Conservation (phyloP, 371 early-diverging fungal genomes). For the Syncephalastrum contaminatum region DNA sequence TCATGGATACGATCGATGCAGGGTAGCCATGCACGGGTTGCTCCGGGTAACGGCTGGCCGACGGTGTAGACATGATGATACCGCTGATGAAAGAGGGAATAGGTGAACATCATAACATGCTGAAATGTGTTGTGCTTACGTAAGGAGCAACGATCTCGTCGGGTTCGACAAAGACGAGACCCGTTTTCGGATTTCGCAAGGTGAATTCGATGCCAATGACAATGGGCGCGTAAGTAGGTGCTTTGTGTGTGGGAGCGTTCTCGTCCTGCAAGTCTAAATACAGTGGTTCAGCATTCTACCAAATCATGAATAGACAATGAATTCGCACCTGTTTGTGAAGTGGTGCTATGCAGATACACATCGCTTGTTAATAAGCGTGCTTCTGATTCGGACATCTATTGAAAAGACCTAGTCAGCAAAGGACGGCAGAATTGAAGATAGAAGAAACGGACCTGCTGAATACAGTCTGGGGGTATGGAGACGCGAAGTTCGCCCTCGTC, state of each 20-base stretch:
- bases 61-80: conserved; percentile 76
- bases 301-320: background rate
- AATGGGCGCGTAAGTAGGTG: conserved; percentile 40
- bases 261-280: conserved; percentile 18
- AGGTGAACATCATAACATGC: background rate
- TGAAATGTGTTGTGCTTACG: conserved; percentile 28
- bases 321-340: conserved; percentile 6
- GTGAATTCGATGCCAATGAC: conserved; percentile 53
- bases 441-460: conserved; percentile 29
- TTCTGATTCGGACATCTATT: conserved; percentile 27
- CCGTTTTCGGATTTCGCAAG: conserved; percentile 51
- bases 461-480: conserved; percentile 53
- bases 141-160: conserved; percentile 59
- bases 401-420: background rate
- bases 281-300: too few species aligned
- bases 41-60: conserved; percentile 76
- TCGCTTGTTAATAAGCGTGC: conserved; percentile 24
- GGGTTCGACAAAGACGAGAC: conserved; percentile 59
- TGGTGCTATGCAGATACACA: conserved; percentile 18
- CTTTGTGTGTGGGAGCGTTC: conserved; percentile 1
- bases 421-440: too few species aligned
- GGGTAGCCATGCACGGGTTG: conserved; percentile 86
- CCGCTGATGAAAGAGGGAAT: conserved; percentile 31
- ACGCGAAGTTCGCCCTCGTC: conserved; percentile 73
- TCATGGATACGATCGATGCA: conserved; percentile 81